Base-by-base conservation (phyloP, 2,329 filamentous ascomycete species). In the Aquanectria penicillioides region DNA sequence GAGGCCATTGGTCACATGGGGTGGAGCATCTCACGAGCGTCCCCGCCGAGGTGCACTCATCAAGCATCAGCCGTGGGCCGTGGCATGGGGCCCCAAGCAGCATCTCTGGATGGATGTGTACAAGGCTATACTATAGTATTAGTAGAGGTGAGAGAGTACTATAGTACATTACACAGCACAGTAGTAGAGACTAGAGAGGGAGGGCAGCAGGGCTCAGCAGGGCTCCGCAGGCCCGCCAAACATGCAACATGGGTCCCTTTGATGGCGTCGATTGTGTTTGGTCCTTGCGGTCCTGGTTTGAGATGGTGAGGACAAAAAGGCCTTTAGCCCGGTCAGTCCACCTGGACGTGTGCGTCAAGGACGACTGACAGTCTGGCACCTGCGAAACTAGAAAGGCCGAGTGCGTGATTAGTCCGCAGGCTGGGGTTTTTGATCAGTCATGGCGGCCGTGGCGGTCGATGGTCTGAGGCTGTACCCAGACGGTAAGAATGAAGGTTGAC, bases 1-100 rank as follows among this genome's bases (percentile, higher is more conserved):
- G 25, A 41, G 31, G 47, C 33, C 41, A 54, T 50, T 61, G 51
- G 57, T 61, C 64, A 65, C 59, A 65, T 54, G 60, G 46, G 36
- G 46, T 57, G 25, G 38, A 41, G 43, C 36, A 46, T 61, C 36
- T 56, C 26, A 54, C 28, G 12, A 26, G n/a, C n/a, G n/a, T n/a
- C n/a, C n/a, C n/a, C n/a, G n/a, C n/a, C 22, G 44, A 50, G 44
- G 22, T 26, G 43, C 15, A 31, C 46, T 25, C 43, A 52, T 44
- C 15, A 20, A 13, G 34, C 34, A 37, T 28, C 25, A 22, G 13
- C 25, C 29, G 41, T 25, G 31, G 41, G 5, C 15, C 29, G 34
- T 15, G 20, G 41, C 41, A 44, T 29, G 15, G 26, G 41, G n/a
- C n/a, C n/a, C n/a, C n/a, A n/a, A n/a, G n/a, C n/a, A n/a, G n/a